phyloP scores from a whole-genome alignment of 1,284 basidiomycete species.

The Heterobasidion irregulare region DNA sequence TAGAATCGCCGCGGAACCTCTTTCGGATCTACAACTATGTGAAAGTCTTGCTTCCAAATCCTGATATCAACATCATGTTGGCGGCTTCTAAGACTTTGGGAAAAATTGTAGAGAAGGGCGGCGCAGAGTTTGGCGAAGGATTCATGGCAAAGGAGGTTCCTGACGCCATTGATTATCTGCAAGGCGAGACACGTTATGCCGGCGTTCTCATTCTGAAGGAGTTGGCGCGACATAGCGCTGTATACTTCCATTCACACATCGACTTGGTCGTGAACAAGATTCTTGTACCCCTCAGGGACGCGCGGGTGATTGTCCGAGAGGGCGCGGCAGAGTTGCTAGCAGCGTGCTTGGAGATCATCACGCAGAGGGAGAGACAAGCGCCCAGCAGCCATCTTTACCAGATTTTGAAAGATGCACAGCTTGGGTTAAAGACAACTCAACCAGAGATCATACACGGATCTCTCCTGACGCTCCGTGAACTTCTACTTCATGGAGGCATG shows the following conservation, averaged over 20 bases:
- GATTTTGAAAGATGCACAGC: slow-evolving; percentile 85
- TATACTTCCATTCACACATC: slow-evolving; percentile 83
- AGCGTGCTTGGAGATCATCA: slow-evolving; percentile 82
- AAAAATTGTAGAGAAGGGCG: slow-evolving; percentile 74
- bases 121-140: slow-evolving; percentile 74
- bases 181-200: slow-evolving; percentile 72
- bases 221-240: slow-evolving; percentile 79
- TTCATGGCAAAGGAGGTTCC: slow-evolving; percentile 86
- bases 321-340: slow-evolving; percentile 87
- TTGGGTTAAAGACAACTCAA: slow-evolving; percentile 74
- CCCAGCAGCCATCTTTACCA: slow-evolving; percentile 65
- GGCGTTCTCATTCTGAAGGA: slow-evolving; percentile 88
- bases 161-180: slow-evolving; percentile 71
- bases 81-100: slow-evolving; percentile 82
- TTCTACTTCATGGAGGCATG: slow-evolving; percentile 90
- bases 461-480: slow-evolving; percentile 85
- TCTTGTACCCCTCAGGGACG: slow-evolving; percentile 80
- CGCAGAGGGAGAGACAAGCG: slow-evolving; percentile 59
- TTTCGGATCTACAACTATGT: slow-evolving; percentile 91
- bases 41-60: slow-evolving; percentile 76
- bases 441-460: slow-evolving; percentile 92
- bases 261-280: slow-evolving; percentile 86
- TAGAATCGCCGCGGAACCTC: slow-evolving; percentile 69
- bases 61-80: slow-evolving; percentile 83
- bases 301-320: slow-evolving; percentile 80